phyloP scores from a whole-genome alignment of 1,284 basidiomycete species.

The Ceratobasidium sp. region DNA sequence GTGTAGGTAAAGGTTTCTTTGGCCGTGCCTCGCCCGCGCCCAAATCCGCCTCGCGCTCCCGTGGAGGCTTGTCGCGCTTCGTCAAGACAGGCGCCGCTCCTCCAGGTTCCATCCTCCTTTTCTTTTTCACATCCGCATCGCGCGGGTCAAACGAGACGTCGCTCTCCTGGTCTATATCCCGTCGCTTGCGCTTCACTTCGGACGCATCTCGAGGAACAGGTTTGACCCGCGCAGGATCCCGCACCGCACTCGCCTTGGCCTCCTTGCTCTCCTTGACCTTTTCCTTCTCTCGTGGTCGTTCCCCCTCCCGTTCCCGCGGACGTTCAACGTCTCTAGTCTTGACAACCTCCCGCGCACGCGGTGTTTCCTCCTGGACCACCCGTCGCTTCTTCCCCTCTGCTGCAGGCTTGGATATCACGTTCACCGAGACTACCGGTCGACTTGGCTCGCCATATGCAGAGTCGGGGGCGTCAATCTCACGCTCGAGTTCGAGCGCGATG shows the following conservation, averaged over 20 bases:
- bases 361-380: slow-evolving; percentile 10
- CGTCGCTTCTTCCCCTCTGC: slow-evolving; percentile 36
- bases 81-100: not conserved
- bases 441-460: slow-evolving; percentile 15
- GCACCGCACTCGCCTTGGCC: not conserved
- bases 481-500: slow-evolving; percentile 29
- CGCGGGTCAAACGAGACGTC: slow-evolving; percentile 16
- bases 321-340: not conserved
- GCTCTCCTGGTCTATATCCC: slow-evolving; percentile 36
- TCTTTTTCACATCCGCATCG: slow-evolving; percentile 27
- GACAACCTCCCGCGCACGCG: slow-evolving; percentile 20
- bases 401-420: not conserved
- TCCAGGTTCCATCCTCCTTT: slow-evolving; percentile 6
- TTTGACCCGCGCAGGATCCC: slow-evolving; percentile 11
- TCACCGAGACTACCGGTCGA: not conserved
- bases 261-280: slow-evolving; percentile 31
- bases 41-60: slow-evolving; percentile 29
- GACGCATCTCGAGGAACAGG: not conserved
- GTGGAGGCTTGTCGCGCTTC: slow-evolving; percentile 10
- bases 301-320: not conserved
- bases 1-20: slow-evolving; percentile 14
- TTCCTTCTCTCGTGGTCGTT: not conserved
- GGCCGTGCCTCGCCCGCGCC: slow-evolving; percentile 24
- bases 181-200: not conserved
- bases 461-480: not conserved